Conservation (phyloP, 2,329 filamentous ascomycete species). For the Gnomoniopsis smithogilvyi region DNA sequence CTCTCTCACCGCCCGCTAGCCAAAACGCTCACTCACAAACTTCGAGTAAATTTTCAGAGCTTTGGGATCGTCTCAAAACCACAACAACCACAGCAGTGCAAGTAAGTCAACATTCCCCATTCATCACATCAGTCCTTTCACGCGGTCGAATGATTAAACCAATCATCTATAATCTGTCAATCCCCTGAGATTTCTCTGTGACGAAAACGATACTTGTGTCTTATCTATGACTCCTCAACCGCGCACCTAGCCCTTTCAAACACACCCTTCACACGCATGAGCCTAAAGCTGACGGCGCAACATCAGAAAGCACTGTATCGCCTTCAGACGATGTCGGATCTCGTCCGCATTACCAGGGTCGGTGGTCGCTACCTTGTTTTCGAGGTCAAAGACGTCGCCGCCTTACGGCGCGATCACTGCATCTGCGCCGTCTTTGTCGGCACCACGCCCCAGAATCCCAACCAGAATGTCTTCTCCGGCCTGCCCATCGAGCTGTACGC, state of each 20-base stretch:
- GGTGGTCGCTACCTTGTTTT: conserved; percentile 84
- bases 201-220: conserved; percentile 26
- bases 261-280: conserved; percentile 9
- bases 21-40: neutral
- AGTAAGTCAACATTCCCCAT: conserved; percentile 20
- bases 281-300: conserved; percentile 7
- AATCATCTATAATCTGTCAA: conserved; percentile 54
- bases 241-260: conserved; percentile 17
- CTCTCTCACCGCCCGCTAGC: neutral
- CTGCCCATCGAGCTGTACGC: conserved; percentile 86
- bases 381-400: conserved; percentile 75
- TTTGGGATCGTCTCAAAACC: conserved; percentile 13
- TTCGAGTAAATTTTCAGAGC: conserved; percentile 5
- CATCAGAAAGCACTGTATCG: conserved; percentile 10
- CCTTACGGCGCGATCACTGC: conserved; percentile 74
- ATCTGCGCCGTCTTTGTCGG: conserved; percentile 85
- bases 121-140: neutral
- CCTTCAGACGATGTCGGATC: conserved; percentile 34
- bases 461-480: conserved; percentile 91
- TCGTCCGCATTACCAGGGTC: conserved; percentile 77
- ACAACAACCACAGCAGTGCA: conserved; percentile 18
- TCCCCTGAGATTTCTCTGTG: conserved; percentile 50
- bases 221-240: conserved; percentile 31
- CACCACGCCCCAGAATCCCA: conserved; percentile 85
- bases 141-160: conserved; percentile 42